These are phyloP conservation scores for Phytophthora agathidicida DNA, from an alignment of 352 stramenopile species.

Conservation along the genomic window DNA sequence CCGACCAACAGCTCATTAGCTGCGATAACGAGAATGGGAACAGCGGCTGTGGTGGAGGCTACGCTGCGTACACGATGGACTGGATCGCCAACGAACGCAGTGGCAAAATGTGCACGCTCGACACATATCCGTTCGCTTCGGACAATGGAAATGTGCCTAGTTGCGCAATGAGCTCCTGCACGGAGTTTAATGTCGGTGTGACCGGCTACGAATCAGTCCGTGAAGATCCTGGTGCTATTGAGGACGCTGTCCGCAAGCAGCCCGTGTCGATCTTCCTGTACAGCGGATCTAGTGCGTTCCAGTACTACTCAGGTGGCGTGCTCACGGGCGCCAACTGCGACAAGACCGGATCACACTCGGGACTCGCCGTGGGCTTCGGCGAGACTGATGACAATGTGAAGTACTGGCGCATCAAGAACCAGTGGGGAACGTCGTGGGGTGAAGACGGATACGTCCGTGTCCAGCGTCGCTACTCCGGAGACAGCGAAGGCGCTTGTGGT, in stretches of 20 bases:
- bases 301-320: conserved; percentile 68
- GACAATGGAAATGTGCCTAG: conserved; percentile 34
- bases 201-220: conserved; percentile 55
- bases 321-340: conserved; percentile 63
- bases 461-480: conserved; percentile 50
- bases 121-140: conserved; percentile 58
- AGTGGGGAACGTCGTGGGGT: conserved; percentile 73
- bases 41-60: conserved; percentile 65
- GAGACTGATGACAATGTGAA: conserved; percentile 46
- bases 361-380: conserved; percentile 66
- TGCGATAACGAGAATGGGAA: conserved; percentile 58
- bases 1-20: conserved; percentile 77
- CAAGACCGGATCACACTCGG: conserved; percentile 59
- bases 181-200: conserved; percentile 50
- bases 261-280: conserved; percentile 71
- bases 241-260: conserved; percentile 52
- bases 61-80: conserved; percentile 61
- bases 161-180: conserved; percentile 45
- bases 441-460: conserved; percentile 74
- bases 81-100: conserved; percentile 52
- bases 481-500: conserved; percentile 60
- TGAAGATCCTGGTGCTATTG: conserved; percentile 40
- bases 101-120: conserved; percentile 62
- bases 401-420: conserved; percentile 79
- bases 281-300: conserved; percentile 63